Evolutionary conservation across 148 eudicot genomes (phyloP), one percentile per base, ranked within the genome.

Genomic region (Salicornia ramosissima): DNA sequence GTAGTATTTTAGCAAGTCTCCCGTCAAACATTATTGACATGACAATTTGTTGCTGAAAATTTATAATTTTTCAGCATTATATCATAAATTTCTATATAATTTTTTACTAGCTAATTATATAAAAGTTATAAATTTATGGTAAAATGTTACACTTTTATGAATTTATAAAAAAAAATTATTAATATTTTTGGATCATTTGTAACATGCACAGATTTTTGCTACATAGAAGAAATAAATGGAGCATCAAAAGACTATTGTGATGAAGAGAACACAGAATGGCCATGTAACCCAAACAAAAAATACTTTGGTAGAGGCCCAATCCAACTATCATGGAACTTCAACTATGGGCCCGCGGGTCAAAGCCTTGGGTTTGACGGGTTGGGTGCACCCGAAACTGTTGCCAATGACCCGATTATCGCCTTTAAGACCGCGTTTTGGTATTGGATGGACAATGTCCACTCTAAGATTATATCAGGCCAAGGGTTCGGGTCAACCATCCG

Each of bases 281-380:
- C 72, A 11, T 83, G 82, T 67, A 75, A 78, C 28, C 79, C 83
- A 4, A 49, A 45, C 59, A 75, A 77, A 52, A 11, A 65, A 11
- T 83, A 83, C 79, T 71, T 31, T 31, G 83, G 83, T 0, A 51
- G 81, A 10, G 86, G 86, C 1, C 86, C 86, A 10, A 63, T 83
- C n/a, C 83, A 79, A 19, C 28, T 83, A 19, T 73, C 86, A 21
- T 83, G 86, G 86, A 83, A 83, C 79, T 80, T 31, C 77, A 83
- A 83, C 69, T 83, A 83, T 52, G 83, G 81, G 5, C 81, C 86
- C 0, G 83, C 83, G 1, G 86, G 83, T 1, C 62, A 65, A 50
- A 61, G 75, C 66, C 74, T 77, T 30, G 86, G 86, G 29, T 83
- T 83, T 16, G 86, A 83, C 36, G 86, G 86, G 0, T 72, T 80